A percentile compares a stretch with the other conserved stretches of the same genome.
Evolutionary conservation across 2,329 filamentous ascomycete species (phyloP).

Genomic region (Claviceps citrina): DNA sequence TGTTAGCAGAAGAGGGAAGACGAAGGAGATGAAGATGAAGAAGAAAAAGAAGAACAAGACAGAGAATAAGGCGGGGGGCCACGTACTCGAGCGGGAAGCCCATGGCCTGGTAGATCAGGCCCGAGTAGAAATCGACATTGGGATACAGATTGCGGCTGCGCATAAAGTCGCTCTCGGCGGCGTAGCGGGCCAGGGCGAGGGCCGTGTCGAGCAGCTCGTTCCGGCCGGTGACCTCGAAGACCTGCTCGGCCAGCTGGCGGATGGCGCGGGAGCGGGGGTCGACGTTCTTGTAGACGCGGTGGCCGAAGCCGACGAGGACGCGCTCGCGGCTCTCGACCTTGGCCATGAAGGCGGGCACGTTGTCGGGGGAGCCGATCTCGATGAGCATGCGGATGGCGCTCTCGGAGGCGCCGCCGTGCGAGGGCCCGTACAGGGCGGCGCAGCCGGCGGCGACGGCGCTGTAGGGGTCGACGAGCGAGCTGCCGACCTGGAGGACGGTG

Average conservation of each 20-base stretch:
- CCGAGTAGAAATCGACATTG: slow-evolving; percentile 38
- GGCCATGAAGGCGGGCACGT: slow-evolving; percentile 33
- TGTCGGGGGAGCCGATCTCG: slow-evolving; percentile 33
- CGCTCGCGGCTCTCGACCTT: slow-evolving; percentile 34
- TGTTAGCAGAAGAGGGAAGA: neutral
- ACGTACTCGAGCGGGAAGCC: slow-evolving; percentile 32
- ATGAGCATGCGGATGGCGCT: slow-evolving; percentile 39
- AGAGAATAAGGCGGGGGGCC: neutral
- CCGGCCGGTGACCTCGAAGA: slow-evolving; percentile 34
- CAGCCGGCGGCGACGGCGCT: slow-evolving; percentile 36
- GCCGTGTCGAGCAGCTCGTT: slow-evolving; percentile 36
- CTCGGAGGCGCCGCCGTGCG: slow-evolving; percentile 45
- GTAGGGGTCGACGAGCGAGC: slow-evolving; percentile 39
- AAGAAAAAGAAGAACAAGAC: neutral
- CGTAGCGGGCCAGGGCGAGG: slow-evolving; percentile 28
- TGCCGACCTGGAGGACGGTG: slow-evolving; percentile 39
- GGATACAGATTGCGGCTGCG: slow-evolving; percentile 32
- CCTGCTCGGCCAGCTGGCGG: slow-evolving; percentile 31
- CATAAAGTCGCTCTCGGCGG: slow-evolving; percentile 32
- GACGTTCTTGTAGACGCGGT: slow-evolving; percentile 38
- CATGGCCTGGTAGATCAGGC: slow-evolving; percentile 37
- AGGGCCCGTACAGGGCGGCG: slow-evolving; percentile 39
- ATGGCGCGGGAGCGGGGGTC: slow-evolving; percentile 38
- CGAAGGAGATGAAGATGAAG: neutral
- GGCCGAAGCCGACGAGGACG: slow-evolving; percentile 39